Base-by-base conservation (phyloP, 148 eudicot species). In the Bassia scoparia region DNA sequence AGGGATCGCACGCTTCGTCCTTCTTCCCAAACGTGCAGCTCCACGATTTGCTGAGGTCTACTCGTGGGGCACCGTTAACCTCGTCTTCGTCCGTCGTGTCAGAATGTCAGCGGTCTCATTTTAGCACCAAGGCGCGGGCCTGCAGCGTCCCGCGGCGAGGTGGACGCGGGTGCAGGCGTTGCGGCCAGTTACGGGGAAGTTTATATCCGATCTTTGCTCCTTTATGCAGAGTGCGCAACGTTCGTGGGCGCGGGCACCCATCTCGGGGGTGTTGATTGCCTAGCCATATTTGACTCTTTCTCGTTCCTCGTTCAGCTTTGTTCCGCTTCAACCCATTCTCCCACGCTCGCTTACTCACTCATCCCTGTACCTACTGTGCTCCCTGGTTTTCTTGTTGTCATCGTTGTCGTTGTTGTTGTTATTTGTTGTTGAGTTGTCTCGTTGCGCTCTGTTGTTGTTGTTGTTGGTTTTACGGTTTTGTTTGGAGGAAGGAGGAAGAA, bases 211-310 rank as follows among this genome's bases (percentile, higher is more conserved):
- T 43, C n/a, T n/a, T 69, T 54, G 0, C 92, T n/a, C 92, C 69
- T 88, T 88, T 1, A 88, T 76, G 72, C 81, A 74, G 24, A 80
- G 67, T 0, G 91, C 88, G 91, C 91, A 11, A 78, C 87, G 72
- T 88, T n/a, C 91, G 53, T 88, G 92, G 0, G 92, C 92, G 43
- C 92, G 81, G 37, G 92, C 92, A 34, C 89, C 92, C 92, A 86
- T 88, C 49, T 86, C 92, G 20, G 92, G 83, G 0, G 85, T 84
- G 31, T 83, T 71, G 55, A 84, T 86, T 3, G 3, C 92, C 88
- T 5, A 88, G 78, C 92, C 92, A 88, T 33, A 88, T 88, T 10
- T 0, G 89, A 84, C 38, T 88, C 49, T 88, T 86, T 24, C 78
- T 60, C 0, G 92, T 89, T 43, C 86, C 83, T 1, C 92, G 85